Base-by-base conservation (phyloP, 1,284 basidiomycete genomes). In the Chondrostereum purpureum region DNA sequence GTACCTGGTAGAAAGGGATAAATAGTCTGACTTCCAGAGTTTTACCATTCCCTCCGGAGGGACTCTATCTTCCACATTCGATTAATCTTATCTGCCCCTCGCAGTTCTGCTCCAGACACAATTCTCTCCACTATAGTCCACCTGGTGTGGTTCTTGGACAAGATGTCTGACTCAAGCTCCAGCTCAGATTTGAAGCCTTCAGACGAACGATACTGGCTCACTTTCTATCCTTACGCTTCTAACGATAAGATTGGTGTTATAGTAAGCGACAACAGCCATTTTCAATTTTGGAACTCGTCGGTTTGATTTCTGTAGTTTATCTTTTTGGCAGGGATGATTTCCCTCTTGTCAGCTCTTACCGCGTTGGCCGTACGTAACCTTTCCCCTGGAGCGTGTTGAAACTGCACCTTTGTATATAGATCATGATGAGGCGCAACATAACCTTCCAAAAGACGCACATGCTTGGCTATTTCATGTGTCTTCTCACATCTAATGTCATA, bases 391-490 rank as follows among this genome's bases (percentile, higher is more conserved):
- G 27, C 14, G 34, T 18, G n/a, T 43, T 27, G 16, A 33, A 33
- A 14, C 8, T n/a, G 19, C 39, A 2, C 16, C n/a, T n/a, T 31
- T 31, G 8, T 8, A 31, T n/a, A 31, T n/a, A 31, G 27, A 31
- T 31, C 27, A 31, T 31, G 27, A 8, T 31, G 8, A 8, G 14
- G 11, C 22, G 16, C 10, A 43, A n/a, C n/a, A n/a, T 14, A 40
- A 24, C 24, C 8, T 46, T 33, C 45, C 33, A 38, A 35, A 31
- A 34, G 12, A 43, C 44, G 13, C 39, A 49, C 39, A 20, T 49
- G n/a, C 31, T 49, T 22, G 48, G 48, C 14, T 49, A 49, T 35
- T 45, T 49, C 14, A 19, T 49, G 13, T 49, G 38, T 17, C 27
- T 46, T 16, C 45, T 49, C 6, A 12, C 43, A 5, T 34, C 48